Evolutionary conservation across 2,329 filamentous ascomycete genomes (phyloP), one percentile per base, ranked within the genome.

Genomic region (Nothophoma quercina): DNA sequence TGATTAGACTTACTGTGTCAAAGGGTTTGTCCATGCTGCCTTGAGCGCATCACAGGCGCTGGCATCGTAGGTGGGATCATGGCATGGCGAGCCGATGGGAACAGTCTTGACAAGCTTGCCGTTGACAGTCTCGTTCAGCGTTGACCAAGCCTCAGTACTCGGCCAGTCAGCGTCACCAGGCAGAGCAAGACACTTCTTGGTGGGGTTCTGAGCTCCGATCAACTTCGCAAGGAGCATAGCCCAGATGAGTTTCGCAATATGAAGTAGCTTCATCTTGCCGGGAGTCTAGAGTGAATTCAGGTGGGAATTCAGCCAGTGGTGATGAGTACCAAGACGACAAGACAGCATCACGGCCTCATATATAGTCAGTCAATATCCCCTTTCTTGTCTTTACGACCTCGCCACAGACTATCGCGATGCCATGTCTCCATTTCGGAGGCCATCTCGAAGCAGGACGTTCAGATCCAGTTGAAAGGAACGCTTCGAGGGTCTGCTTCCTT

Each of bases 21-120:
- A 23, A 43, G 60, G 55, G 29, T 57, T 43, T 5, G 28, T 39
- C 55, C 52, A 61, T 29, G 28, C 13, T 28, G 72, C 66, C 44
- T 55, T 49, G 29, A 64, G 32, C 10, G 40, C 50, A 16, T 32
- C 41, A 29, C 61, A 64, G 18, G 43, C 45, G 7, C 10, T 45
- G 26, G 47, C 61, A 38, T 64, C 51, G 41, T 64, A 64, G 19
- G 38, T 55, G 10, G 56, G 56, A 34, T 56, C 70, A 50, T 76
- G 73, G 54, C 73, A 76, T 21, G 70, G 68, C 18, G 63, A 67
- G 6, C 70, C 75, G 13, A 77, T 65, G 13, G 75, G 75, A 4
- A 75, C 68, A 13, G 75, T 77, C 3, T 68, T 64, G 8, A 77
- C 58, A 40, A 78, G 61, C 44, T 68, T 69, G 34, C 75, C 75